Base-by-base conservation (phyloP, 345 rosid species). In the Mallotus nudiflorus region DNA sequence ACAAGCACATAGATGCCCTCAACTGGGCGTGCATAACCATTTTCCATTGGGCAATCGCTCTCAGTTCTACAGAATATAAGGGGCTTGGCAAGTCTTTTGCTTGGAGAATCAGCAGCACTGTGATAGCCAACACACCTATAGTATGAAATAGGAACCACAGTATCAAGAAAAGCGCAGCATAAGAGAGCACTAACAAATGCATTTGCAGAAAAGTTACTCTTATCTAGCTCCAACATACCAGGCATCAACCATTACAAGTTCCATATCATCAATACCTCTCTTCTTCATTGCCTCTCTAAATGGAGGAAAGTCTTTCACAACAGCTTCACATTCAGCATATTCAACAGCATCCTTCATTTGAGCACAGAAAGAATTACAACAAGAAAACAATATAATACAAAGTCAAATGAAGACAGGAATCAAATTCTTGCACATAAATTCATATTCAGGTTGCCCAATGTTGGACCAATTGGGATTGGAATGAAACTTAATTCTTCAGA, bases 31-130 rank as follows among this genome's bases (percentile, higher is more conserved):
- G 95, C 97, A 85, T 92, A 92, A 65, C 98, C 98, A 84, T 92
- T 92, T 83, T 92, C 98, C 98, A 92, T 85, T 13, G 97, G 98
- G 50, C 86, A 87, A 77, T 92, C 98, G 77, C 97, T 92, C 84
- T 88, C 91, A 59, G 95, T 92, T 82, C 95, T 87, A 67, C 95
- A 92, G 78, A 90, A 90, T 80, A 92, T 85, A 71, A 92, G 95
- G 25, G 98, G 97, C 71, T 92, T 92, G 12, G 95, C 97, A 64
- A 92, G 93, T 72, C 98, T 84, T 69, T 87, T 85, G 72, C 87
- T 87, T 54, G 95, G 98, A 78, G 90, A 84, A 69, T 92, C 98
- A 39, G 90, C 90, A 66, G 85, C 90, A 75, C 93, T 82, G 70
- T 88, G 82, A 77, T 89, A 90, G 62, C 98, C 95, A 72, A 84